Percentiles rank a stretch among this genome's conserved stretches.
Evolutionary conservation across 1,284 basidiomycete genomes (phyloP).

Genomic region (Puccinia hordei): DNA sequence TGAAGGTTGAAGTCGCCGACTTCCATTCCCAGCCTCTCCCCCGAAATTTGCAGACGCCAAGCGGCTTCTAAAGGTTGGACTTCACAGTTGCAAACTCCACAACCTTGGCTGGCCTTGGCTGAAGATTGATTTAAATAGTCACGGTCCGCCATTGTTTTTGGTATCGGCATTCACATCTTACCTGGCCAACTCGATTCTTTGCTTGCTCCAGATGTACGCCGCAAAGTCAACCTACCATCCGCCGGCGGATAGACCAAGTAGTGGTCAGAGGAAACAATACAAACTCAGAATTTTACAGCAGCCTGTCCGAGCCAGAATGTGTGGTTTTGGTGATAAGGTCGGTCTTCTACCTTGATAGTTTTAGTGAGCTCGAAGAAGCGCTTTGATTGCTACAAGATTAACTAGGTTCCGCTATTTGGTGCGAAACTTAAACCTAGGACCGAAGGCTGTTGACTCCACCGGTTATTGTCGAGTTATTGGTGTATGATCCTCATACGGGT

Average conservation of each 20-base stretch:
- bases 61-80: neutral
- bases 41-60: neutral
- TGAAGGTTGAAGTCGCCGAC: neutral
- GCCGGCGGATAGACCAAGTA: constrained; percentile 11
- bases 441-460: constrained; percentile 84
- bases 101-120: neutral
- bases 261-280: constrained; percentile 67
- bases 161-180: neutral
- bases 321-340: constrained; percentile 91
- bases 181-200: neutral
- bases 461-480: constrained; percentile 66
- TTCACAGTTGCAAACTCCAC: neutral
- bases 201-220: neutral
- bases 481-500: constrained; percentile 53
- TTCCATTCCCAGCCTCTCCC: neutral
- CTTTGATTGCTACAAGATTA: neutral
- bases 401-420: neutral
- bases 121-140: neutral
- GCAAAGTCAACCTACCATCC: constrained; percentile 1
- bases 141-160: neutral
- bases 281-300: constrained; percentile 80
- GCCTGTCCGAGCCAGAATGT: constrained; percentile 83
- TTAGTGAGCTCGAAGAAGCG: neutral
- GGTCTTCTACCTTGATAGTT: constrained; percentile 22
- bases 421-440: constrained; percentile 65